Percentiles rank a stretch among this genome's conserved stretches.
Conservation (phyloP, 2,329 filamentous ascomycete species). For the Fusarium sp. region DNA sequence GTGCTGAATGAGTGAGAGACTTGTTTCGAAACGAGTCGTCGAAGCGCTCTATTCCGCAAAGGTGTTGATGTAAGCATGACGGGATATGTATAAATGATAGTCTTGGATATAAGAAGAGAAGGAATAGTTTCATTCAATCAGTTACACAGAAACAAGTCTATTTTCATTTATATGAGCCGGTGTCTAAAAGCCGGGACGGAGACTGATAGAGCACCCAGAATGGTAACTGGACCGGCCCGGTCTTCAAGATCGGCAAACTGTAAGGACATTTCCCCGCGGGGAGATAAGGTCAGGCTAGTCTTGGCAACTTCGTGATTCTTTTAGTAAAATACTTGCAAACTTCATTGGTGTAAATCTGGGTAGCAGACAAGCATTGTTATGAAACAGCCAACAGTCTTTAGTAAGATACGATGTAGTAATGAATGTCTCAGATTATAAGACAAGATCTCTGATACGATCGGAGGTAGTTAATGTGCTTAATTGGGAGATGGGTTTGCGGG, state of each 20-base stretch:
- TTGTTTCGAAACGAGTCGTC: conserved; percentile 22
- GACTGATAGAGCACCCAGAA: neutral
- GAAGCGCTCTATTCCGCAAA: conserved; percentile 15
- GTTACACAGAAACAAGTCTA: neutral
- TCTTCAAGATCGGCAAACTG: neutral
- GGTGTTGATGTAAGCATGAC: conserved; percentile 26
- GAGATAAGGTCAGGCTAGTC: neutral
- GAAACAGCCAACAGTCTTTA: too few species aligned
- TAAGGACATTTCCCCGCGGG: neutral
- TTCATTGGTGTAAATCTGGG: neutral
- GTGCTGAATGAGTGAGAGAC: conserved; percentile 30
- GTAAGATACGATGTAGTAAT: neutral
- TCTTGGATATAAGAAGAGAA: neutral
- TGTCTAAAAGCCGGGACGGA: neutral
- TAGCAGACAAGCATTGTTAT: neutral
- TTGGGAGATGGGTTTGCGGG: neutral
- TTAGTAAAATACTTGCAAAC: neutral
- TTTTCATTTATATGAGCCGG: conserved; percentile 10
- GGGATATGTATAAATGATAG: too few species aligned
- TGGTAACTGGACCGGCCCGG: neutral
- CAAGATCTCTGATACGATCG: neutral
- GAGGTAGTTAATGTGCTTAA: neutral
- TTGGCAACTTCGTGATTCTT: neutral
- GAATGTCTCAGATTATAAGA: neutral
- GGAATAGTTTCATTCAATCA: neutral